Base-by-base conservation (phyloP, 371 early-diverging fungal species). In the Mortierella sp. region DNA sequence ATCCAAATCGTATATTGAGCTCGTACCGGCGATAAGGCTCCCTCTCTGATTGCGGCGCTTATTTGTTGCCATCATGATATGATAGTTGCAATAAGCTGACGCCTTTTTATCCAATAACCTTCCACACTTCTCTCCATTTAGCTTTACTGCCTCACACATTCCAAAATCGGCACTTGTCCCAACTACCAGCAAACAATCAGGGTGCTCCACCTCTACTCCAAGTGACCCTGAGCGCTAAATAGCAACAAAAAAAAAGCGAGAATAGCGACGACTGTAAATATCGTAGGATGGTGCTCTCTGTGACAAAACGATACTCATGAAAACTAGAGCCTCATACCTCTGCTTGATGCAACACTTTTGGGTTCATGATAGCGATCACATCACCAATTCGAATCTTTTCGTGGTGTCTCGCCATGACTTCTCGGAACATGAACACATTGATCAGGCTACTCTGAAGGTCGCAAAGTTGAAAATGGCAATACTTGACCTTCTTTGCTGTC, bases 41-140 rank as follows among this genome's bases (percentile, higher is more conserved):
- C 76, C 75, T 14, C 76, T 72, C 43, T 81, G 75, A 58, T 75
- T 75, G 9, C 81, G 75, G 1, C 58, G 73, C 55, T 72, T 81
- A 65, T 81, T 72, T 37, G 81, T 49, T 0, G 58, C 76, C 75
- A 81, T 68, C 76, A 75, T 75, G 37, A 81, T 66, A 30, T 81
- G 81, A 26, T 72, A 59, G 58, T 30, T 68, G 26, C 81, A 81
- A 16, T 75, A 75, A 5, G 43, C 62, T 16, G 76, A 75, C 22
- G 58, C 73, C 40, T 76, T 51, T 57, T 26, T 68, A 47, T 81
- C 76, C 37, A 81, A n/a, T 24, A 69, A 35, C 43, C 54, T 64
- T 39, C 73, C 76, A 37, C 81, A 81, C 37, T 75, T 62, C 3
- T 72, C 64, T 9, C 66, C 72, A 32, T 81, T 72, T 37, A 75